Base-by-base conservation (phyloP, 306 rosid genomes). In the Hippophae gyantsensis region DNA sequence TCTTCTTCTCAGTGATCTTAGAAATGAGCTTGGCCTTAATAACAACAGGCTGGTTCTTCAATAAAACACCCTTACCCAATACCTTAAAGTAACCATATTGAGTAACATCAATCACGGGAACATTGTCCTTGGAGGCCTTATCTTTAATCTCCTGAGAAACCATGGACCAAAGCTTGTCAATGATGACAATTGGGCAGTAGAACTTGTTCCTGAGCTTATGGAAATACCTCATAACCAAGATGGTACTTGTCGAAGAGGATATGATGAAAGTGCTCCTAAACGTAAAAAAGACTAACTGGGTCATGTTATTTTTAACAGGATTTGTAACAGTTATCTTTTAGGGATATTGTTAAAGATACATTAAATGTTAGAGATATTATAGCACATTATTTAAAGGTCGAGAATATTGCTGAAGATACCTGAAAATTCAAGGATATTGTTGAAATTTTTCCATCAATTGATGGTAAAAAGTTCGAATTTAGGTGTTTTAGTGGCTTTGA, bases 241-340 rank as follows among this genome's bases (percentile, higher is more conserved):
- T 88, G 96, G 54, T 88, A 88, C 78, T 88, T 88, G 76, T 88
- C 96, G 87, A 88, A 88, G 6, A 88, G 87, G 71, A 88, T 88
- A 1, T 89, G 82, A 73, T 88, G 96, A 73, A 84, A 94, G 81
- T 88, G 96, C 96, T n/a, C n/a, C n/a, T n/a, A n/a, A n/a, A n/a
- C n/a, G n/a, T n/a, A n/a, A n/a, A n/a, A n/a, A n/a, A n/a, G n/a
- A n/a, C n/a, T n/a, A n/a, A n/a, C n/a, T n/a, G n/a, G n/a, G n/a
- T n/a, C n/a, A n/a, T n/a, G n/a, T n/a, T n/a, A n/a, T n/a, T n/a
- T n/a, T n/a, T n/a, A n/a, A n/a, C n/a, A n/a, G n/a, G n/a, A n/a
- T n/a, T n/a, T n/a, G n/a, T n/a, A n/a, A n/a, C n/a, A n/a, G n/a
- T n/a, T n/a, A n/a, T n/a, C n/a, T n/a, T n/a, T n/a, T n/a, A n/a